A percentile compares a stretch with the other conserved stretches of the same genome.
Conservation (phyloP, 345 rosid species). For the Eucalyptus victrix region DNA sequence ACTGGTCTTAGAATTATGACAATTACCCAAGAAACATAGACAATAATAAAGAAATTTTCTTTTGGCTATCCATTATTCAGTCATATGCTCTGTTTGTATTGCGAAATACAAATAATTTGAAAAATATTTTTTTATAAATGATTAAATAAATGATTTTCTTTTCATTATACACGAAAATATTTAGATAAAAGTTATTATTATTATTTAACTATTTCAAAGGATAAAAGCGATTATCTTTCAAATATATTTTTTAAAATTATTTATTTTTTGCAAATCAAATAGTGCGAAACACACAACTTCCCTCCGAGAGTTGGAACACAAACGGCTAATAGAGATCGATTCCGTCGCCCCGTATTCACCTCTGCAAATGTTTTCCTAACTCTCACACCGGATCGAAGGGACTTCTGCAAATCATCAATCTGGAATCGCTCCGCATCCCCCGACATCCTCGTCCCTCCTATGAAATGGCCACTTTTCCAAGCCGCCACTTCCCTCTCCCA, state of each 20-base stretch:
- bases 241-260: too few relatives aligned
- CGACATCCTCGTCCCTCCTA: background rate
- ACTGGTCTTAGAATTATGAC: background rate
- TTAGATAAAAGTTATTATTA: too few relatives aligned
- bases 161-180: too few relatives aligned
- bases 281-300: background rate
- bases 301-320: background rate
- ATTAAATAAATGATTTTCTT: too few relatives aligned
- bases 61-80: background rate
- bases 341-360: background rate
- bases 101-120: too few relatives aligned
- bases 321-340: background rate
- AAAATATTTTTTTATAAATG: too few relatives aligned
- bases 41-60: background rate
- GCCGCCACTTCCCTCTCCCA: background rate
- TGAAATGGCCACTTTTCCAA: slow-evolving; percentile 17
- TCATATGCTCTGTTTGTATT: too few relatives aligned
- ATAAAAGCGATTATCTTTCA: too few relatives aligned
- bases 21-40: background rate
- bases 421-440: background rate
- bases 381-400: background rate
- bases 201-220: too few relatives aligned
- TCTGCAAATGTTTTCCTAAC: background rate
- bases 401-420: background rate
- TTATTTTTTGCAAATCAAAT: too few relatives aligned